Conservation (phyloP, 202 grass and related monocot genomes). For the Panicum virgatum region DNA sequence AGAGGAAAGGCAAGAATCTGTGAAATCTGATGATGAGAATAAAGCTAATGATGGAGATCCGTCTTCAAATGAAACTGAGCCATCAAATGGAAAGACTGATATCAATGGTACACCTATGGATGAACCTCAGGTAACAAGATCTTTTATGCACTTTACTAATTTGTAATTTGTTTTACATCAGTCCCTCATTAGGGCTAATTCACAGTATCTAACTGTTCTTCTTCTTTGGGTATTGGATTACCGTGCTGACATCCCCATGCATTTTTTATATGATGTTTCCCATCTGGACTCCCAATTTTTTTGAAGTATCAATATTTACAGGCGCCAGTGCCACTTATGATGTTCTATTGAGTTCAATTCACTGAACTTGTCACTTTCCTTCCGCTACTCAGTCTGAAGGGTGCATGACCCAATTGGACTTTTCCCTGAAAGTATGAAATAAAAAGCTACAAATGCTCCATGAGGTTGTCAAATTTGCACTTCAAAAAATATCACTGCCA, state of each 20-base stretch:
- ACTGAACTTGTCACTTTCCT: neutral
- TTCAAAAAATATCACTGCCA: neutral
- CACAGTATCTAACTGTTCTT: neutral
- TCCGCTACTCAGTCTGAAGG: neutral
- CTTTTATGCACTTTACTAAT: slow-evolving; percentile 13
- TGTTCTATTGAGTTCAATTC: neutral
- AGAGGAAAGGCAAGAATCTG: slow-evolving; percentile 64
- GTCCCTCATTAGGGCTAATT: neutral
- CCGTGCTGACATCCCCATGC: neutral
- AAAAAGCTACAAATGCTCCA: neutral
- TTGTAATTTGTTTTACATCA: neutral
- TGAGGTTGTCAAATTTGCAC: neutral
- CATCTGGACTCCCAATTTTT: neutral
- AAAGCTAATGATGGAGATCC: slow-evolving; percentile 53
- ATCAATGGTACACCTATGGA: slow-evolving; percentile 61
- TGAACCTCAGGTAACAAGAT: slow-evolving; percentile 57
- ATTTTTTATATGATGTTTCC: slow-evolving; percentile 14
- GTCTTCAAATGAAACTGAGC: slow-evolving; percentile 41
- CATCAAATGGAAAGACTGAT: slow-evolving; percentile 58
- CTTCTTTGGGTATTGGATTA: neutral
- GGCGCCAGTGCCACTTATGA: neutral
- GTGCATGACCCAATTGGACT: neutral
- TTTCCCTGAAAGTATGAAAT: neutral
- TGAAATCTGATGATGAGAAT: slow-evolving; percentile 54
- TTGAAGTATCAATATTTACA: slow-evolving; percentile 1